Percentiles rank a stretch among this genome's conserved stretches.
Conservation (phyloP, 345 rosid genomes). For the Turnera subulata region DNA sequence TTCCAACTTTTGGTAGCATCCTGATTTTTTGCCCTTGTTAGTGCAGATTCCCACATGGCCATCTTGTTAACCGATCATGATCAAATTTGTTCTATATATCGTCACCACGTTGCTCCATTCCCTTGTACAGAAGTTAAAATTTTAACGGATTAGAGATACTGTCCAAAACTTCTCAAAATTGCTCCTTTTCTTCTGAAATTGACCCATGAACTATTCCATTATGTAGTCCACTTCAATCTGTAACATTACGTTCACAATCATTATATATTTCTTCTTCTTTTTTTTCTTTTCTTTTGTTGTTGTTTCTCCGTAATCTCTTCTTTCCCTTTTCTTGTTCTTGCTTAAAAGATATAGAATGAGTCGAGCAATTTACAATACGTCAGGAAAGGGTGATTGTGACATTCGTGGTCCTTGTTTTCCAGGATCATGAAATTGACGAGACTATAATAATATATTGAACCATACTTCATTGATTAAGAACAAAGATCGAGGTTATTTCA, state of each 20-base stretch:
- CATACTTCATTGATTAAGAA: slow-evolving; percentile 4
- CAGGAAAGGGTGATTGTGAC: slow-evolving; percentile 16
- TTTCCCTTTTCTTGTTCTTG: slow-evolving; percentile 19
- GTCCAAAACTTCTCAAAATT: slow-evolving; percentile 29
- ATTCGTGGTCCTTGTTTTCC: slow-evolving; percentile 28
- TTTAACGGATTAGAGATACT: slow-evolving; percentile 32
- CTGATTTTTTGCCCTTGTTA: slow-evolving; percentile 26
- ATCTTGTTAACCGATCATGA: slow-evolving; percentile 12
- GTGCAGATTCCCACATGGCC: slow-evolving; percentile 22
- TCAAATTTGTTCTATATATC: background rate
- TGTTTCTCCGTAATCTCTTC: background rate
- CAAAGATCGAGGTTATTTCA: too few relatives aligned
- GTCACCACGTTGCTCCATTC: slow-evolving; percentile 9
- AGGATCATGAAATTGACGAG: too few relatives aligned
- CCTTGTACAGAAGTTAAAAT: slow-evolving; percentile 32
- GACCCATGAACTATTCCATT: slow-evolving; percentile 33
- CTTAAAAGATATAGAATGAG: slow-evolving; percentile 17
- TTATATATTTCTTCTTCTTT: background rate
- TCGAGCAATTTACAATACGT: slow-evolving; percentile 11
- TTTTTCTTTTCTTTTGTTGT: slow-evolving; percentile 10
- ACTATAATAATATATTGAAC: slow-evolving; percentile 16
- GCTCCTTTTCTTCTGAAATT: slow-evolving; percentile 11
- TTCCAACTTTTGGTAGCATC: slow-evolving; percentile 23
- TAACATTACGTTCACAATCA: background rate
- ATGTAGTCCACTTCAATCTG: slow-evolving; percentile 4